phyloP scores from a whole-genome alignment of 2,329 filamentous ascomycete species.

The Fusarium citri region DNA sequence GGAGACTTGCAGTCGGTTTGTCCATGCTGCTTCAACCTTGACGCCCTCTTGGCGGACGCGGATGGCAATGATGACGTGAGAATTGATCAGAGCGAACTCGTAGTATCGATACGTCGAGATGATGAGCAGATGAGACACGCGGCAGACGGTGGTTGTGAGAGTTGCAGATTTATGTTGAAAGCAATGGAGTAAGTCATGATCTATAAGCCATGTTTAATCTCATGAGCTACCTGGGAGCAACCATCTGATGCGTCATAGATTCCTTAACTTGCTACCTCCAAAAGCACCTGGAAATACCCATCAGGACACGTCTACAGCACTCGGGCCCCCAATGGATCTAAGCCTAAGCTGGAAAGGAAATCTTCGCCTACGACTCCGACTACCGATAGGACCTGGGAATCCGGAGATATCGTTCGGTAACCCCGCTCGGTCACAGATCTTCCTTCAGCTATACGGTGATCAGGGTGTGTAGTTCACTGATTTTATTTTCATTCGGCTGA shows the following conservation, averaged over 20 bases:
- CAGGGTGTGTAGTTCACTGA: not conserved
- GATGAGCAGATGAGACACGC: not conserved
- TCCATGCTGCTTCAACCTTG: slow-evolving; percentile 22
- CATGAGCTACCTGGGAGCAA: too few species aligned
- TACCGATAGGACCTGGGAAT: slow-evolving; percentile 24
- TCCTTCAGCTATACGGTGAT: slow-evolving; percentile 27
- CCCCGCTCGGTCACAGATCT: not conserved
- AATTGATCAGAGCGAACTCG: not conserved
- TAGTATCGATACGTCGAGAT: slow-evolving; percentile 3
- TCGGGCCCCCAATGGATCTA: not conserved
- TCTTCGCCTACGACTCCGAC: not conserved
- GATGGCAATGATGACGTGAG: not conserved
- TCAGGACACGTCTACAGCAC: too few species aligned
- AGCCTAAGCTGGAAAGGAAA: not conserved
- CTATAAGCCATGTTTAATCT: too few species aligned
- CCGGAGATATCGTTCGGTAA: slow-evolving; percentile 25
- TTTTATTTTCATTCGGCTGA: not conserved
- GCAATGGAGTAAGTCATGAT: not conserved
- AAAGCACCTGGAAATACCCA: not conserved
- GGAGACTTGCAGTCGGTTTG: not conserved
- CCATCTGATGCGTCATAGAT: not conserved
- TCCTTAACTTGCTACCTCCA: not conserved
- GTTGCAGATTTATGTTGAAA: slow-evolving; percentile 20
- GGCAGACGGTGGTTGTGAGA: slow-evolving; percentile 10
- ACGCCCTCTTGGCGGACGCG: not conserved